These are phyloP conservation scores for Boeremia exigua DNA, from an alignment of 2,329 filamentous ascomycete genomes.

Conservation along the genomic window DNA sequence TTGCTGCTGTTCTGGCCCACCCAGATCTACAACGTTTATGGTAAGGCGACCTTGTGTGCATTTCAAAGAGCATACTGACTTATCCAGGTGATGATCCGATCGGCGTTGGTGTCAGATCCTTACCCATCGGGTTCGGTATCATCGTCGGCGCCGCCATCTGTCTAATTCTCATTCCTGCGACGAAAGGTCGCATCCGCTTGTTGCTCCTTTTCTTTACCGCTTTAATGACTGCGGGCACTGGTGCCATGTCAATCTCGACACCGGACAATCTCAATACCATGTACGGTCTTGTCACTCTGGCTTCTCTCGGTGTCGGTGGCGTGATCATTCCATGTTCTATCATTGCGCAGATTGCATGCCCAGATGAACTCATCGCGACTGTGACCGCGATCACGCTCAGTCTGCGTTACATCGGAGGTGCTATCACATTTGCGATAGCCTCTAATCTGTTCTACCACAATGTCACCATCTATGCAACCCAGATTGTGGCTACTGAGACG, in stretches of 20 bases:
- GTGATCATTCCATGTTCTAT: slow-evolving; percentile 72
- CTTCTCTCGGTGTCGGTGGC: slow-evolving; percentile 69
- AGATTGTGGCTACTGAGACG: slow-evolving; percentile 44
- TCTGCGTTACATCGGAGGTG: slow-evolving; percentile 72
- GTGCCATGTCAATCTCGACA: slow-evolving; percentile 58
- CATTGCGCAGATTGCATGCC: slow-evolving; percentile 72
- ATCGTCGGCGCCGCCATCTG: slow-evolving; percentile 66
- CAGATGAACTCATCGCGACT: slow-evolving; percentile 73
- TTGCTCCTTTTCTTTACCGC: slow-evolving; percentile 65
- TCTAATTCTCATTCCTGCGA: slow-evolving; percentile 62
- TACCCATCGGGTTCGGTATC: slow-evolving; percentile 70
- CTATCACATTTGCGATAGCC: slow-evolving; percentile 65
- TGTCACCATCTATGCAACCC: slow-evolving; percentile 27
- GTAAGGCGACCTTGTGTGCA: slow-evolving; percentile 6
- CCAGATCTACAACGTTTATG: slow-evolving; percentile 44
- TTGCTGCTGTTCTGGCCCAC: slow-evolving; percentile 46
- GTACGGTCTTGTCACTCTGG: slow-evolving; percentile 65
- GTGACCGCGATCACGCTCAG: slow-evolving; percentile 71
- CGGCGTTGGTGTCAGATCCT: slow-evolving; percentile 67
- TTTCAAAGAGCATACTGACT: neutral
- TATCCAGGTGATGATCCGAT: slow-evolving; percentile 62
- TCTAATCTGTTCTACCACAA: slow-evolving; percentile 44
- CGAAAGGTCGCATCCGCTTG: slow-evolving; percentile 64
- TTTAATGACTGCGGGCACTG: slow-evolving; percentile 70
- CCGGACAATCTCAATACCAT: slow-evolving; percentile 61